These are phyloP conservation scores for Phytophthora hibernalis DNA, from an alignment of 352 stramenopile species.

Conservation along the genomic window DNA sequence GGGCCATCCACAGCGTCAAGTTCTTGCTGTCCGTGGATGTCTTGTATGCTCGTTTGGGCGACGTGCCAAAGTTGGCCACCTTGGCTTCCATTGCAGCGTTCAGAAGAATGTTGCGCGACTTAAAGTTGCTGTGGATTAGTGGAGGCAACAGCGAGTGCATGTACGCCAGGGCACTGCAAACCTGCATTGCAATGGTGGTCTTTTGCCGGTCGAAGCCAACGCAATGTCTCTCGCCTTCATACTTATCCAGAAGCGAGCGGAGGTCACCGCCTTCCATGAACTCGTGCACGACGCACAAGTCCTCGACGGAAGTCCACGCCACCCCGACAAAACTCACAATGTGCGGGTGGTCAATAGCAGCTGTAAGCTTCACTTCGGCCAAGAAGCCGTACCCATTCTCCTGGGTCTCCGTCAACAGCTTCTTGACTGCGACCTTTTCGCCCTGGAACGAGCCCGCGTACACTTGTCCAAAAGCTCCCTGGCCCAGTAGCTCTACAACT, in stretches of 20 bases:
- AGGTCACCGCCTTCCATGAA: constrained; percentile 50
- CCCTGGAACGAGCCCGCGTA: constrained; percentile 41
- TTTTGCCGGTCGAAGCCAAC: constrained; percentile 49
- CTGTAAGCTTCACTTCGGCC: constrained; percentile 50
- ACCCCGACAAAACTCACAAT: constrained; percentile 64
- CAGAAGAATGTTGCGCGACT: constrained; percentile 41
- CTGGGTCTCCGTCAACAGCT: constrained; percentile 22
- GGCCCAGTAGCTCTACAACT: constrained; percentile 32
- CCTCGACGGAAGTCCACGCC: constrained; percentile 44
- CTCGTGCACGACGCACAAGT: constrained; percentile 50
- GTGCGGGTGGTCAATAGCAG: constrained; percentile 49
- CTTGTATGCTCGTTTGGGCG: constrained; percentile 35
- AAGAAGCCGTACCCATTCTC: constrained; percentile 34
- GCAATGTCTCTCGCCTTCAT: constrained; percentile 13
- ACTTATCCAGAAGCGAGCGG: constrained; percentile 36
- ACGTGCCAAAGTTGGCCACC: constrained; percentile 50
- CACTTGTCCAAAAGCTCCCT: constrained; percentile 46
- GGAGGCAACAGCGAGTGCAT: constrained; percentile 38
- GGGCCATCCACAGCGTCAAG: constrained; percentile 76
- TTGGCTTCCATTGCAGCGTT: constrained; percentile 34
- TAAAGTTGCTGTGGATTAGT: constrained; percentile 43
- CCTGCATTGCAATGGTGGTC: constrained; percentile 35
- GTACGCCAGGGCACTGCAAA: constrained; percentile 35
- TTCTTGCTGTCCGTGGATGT: constrained; percentile 42
- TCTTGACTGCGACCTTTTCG: constrained; percentile 54